These are phyloP conservation scores for Scenedesmus sp. DNA, from an alignment of 163 green algal genomes.

Conservation along the genomic window DNA sequence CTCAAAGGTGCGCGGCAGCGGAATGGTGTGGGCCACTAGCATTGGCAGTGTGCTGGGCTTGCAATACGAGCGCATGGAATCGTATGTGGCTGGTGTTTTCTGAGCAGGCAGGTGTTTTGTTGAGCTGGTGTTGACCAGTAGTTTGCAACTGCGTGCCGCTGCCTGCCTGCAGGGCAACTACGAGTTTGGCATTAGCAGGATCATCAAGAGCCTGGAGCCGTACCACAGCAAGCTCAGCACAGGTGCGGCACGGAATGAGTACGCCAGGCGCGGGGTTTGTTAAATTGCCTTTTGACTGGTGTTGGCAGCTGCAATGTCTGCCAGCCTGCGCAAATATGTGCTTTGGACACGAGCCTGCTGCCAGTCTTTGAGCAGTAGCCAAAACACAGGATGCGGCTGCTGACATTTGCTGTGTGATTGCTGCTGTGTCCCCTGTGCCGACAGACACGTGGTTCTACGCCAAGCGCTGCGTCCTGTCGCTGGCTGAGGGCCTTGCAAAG, in stretches of 20 bases:
- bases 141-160: background rate
- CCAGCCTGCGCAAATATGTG: background rate
- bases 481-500: conserved; percentile 88
- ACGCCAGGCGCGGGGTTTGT: too few species aligned
- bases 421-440: background rate
- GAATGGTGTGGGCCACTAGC: too few species aligned
- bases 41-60: background rate
- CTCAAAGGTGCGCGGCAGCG: conserved; percentile 64
- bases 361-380: too few species aligned
- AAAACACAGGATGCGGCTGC: background rate
- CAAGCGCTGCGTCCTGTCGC: conserved; percentile 86
- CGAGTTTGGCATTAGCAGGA: conserved; percentile 90
- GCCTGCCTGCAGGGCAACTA: conserved; percentile 78
- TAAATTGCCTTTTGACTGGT: background rate
- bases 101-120: background rate
- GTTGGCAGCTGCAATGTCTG: background rate
- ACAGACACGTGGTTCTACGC: conserved; percentile 86
- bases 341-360: background rate
- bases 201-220: conserved; percentile 91
- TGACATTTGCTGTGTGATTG: background rate
- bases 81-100: background rate
- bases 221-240: conserved; percentile 87
- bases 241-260: background rate
- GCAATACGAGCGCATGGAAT: background rate
- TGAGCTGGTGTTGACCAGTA: background rate